Evolutionary conservation across 2,329 filamentous ascomycete genomes (phyloP).

Genomic region (Neoascochyta sp.): DNA sequence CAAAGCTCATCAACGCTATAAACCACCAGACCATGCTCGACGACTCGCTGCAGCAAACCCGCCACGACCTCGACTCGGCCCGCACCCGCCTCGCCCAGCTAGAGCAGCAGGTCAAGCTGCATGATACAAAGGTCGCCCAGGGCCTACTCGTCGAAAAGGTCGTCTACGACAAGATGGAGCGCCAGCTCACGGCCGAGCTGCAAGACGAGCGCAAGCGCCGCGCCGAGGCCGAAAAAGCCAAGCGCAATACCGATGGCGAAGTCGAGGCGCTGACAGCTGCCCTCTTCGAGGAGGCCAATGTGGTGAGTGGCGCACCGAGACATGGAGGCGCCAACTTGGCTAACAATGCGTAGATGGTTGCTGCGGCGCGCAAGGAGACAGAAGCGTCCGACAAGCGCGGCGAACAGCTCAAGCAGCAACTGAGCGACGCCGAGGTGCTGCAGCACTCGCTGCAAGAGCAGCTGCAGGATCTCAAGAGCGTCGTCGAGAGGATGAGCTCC

Average conservation of each 20-base stretch:
- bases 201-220: slow-evolving; percentile 41
- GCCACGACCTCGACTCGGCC: slow-evolving; percentile 76
- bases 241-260: slow-evolving; percentile 87
- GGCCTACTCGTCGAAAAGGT: slow-evolving; percentile 73
- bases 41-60: slow-evolving; percentile 76
- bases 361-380: slow-evolving; percentile 78
- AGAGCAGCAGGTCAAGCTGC: slow-evolving; percentile 65
- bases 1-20: slow-evolving; percentile 94
- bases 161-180: slow-evolving; percentile 59
- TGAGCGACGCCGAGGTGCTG: slow-evolving; percentile 80
- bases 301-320: slow-evolving; percentile 50
- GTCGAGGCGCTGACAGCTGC: slow-evolving; percentile 85
- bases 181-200: slow-evolving; percentile 41
- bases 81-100: slow-evolving; percentile 64
- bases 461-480: slow-evolving; percentile 80
- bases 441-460: slow-evolving; percentile 91
- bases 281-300: slow-evolving; percentile 97
- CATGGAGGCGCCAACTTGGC: slow-evolving; percentile 1
- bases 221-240: slow-evolving; percentile 56
- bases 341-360: slow-evolving; percentile 67
- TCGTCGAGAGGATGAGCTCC: slow-evolving; percentile 81
- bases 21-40: slow-evolving; percentile 93
- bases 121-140: slow-evolving; percentile 65
- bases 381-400: slow-evolving; percentile 79
- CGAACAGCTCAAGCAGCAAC: slow-evolving; percentile 78